Percentiles rank a stretch among this genome's conserved stretches.
Evolutionary conservation across 139 green algal species (phyloP).

Genomic region (Chlamydomonas incerta): DNA sequence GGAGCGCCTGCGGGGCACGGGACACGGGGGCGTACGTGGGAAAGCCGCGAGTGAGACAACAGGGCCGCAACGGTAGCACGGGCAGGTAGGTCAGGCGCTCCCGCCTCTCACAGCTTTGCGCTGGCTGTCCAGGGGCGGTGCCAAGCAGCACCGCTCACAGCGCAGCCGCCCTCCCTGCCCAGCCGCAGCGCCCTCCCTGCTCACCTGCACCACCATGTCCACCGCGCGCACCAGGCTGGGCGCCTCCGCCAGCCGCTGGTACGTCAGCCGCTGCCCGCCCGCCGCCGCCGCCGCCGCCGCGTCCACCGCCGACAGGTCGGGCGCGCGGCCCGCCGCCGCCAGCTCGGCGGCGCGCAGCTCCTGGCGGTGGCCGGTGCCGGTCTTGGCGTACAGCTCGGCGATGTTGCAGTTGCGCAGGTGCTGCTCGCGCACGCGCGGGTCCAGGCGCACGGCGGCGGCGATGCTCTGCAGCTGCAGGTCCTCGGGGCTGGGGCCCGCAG

Average conservation of each 20-base stretch:
- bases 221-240: neutral
- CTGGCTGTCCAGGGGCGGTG: no score
- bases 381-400: constrained; percentile 43
- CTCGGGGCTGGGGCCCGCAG: constrained; percentile 22
- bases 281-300: neutral
- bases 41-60: no score
- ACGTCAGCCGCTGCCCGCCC: constrained; percentile 5
- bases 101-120: no score
- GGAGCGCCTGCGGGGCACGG: neutral
- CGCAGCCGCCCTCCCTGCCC: no score
- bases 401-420: constrained; percentile 35
- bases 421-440: constrained; percentile 41
- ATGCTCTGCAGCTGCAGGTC: constrained; percentile 30
- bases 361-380: constrained; percentile 21
- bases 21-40: no score
- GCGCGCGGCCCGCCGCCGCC: neutral
- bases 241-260: constrained; percentile 40
- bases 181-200: no score
- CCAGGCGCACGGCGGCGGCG: constrained; percentile 28
- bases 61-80: no score
- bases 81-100: no score
- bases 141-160: no score
- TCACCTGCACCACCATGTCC: constrained; percentile 13
- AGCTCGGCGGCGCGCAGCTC: neutral
- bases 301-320: neutral